These are phyloP conservation scores for Naganishia onofrii DNA, from an alignment of 768 basidiomycete species.

Conservation along the genomic window DNA sequence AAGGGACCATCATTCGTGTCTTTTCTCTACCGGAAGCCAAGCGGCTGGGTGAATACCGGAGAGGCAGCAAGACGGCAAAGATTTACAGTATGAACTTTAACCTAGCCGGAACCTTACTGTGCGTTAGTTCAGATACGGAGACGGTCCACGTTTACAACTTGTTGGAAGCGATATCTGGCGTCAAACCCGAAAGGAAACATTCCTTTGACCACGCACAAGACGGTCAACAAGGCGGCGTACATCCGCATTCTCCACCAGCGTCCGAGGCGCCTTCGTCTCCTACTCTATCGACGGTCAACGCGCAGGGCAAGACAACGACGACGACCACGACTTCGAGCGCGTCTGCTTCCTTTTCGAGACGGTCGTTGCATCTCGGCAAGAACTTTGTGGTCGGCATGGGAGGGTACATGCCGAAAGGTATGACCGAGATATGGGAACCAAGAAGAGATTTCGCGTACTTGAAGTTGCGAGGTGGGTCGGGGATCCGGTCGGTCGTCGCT, in stretches of 20 bases:
- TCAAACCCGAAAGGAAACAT: constrained; percentile 53
- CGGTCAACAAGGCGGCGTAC: constrained; percentile 13
- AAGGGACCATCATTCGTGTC: constrained; percentile 94
- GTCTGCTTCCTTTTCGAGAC: constrained; percentile 40
- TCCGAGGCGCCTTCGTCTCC: constrained; percentile 42
- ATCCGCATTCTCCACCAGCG: constrained; percentile 36
- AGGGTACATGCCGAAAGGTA: constrained; percentile 64
- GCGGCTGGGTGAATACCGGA: constrained; percentile 89
- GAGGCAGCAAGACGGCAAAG: constrained; percentile 79
- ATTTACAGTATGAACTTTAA: constrained; percentile 89
- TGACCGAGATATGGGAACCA: constrained; percentile 97
- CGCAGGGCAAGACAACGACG: constrained; percentile 25
- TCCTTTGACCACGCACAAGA: constrained; percentile 9
- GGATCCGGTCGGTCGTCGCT: constrained; percentile 78
- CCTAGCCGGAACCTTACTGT: constrained; percentile 72
- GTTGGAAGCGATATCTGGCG: constrained; percentile 13
- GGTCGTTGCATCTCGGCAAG: constrained; percentile 50
- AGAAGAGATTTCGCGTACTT: constrained; percentile 89
- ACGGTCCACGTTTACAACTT: constrained; percentile 97
- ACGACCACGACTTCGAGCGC: constrained; percentile 31
- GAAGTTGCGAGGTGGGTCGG: constrained; percentile 70
- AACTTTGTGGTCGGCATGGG: constrained; percentile 50
- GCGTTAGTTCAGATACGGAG: constrained; percentile 85
- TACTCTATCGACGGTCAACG: constrained; percentile 33
- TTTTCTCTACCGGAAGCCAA: constrained; percentile 87